A percentile compares a stretch with the other conserved stretches of the same genome.
These are phyloP conservation scores for Penicillium hordei DNA, from an alignment of 2,329 filamentous ascomycete genomes.

Conservation along the genomic window DNA sequence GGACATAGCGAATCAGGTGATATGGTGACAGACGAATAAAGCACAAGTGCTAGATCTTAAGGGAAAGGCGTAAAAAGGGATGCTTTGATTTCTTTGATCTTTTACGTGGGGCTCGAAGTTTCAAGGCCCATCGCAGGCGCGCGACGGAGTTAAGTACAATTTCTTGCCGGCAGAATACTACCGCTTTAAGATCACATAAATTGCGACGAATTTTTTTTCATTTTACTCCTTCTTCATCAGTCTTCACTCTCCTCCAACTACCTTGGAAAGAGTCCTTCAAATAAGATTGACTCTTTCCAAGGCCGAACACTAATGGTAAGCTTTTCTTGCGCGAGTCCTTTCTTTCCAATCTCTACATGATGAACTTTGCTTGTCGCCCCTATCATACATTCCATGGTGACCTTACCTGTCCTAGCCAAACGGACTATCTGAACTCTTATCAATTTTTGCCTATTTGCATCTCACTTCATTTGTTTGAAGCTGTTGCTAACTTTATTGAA, in stretches of 20 bases:
- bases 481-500: constrained; percentile 31
- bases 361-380: constrained; percentile 63
- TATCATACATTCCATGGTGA: constrained; percentile 62
- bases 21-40: background rate
- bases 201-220: constrained; percentile 24
- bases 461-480: constrained; percentile 9
- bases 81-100: constrained; percentile 16
- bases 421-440: constrained; percentile 53
- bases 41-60: background rate
- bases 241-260: constrained; percentile 11
- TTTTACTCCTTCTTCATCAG: constrained; percentile 13
- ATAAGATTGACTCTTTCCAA: constrained; percentile 19
- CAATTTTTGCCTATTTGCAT: constrained; percentile 12
- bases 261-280: constrained; percentile 20
- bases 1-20: constrained; percentile 45
- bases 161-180: constrained; percentile 32
- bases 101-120: constrained; percentile 23
- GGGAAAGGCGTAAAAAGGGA: background rate
- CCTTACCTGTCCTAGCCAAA: constrained; percentile 62
- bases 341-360: constrained; percentile 43
- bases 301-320: constrained; percentile 30
- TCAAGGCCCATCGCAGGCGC: constrained; percentile 11
- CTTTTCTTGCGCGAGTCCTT: constrained; percentile 12
- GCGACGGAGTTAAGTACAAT: constrained; percentile 21
- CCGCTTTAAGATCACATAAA: constrained; percentile 25